phyloP scores from a whole-genome alignment of 768 basidiomycete species.

The Mycena metata region DNA sequence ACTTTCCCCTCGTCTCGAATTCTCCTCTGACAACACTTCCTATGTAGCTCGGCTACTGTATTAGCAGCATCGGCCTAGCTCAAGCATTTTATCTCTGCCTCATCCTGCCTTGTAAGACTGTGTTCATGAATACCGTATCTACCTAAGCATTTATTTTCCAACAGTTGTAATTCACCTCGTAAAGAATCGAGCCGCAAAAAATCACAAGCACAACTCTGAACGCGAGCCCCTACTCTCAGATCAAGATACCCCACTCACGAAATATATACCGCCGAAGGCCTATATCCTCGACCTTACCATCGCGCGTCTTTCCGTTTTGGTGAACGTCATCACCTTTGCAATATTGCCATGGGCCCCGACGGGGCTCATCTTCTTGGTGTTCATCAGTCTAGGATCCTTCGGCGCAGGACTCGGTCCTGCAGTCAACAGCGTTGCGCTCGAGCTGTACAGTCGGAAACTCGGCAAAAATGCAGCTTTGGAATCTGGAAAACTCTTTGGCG shows the following conservation, averaged over 20 bases:
- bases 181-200: slow-evolving; percentile 54
- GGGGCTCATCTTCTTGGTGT: slow-evolving; percentile 59
- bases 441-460: slow-evolving; percentile 68
- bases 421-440: slow-evolving; percentile 77
- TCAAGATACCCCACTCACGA: slow-evolving; percentile 16
- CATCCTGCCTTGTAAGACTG: slow-evolving; percentile 70
- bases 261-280: slow-evolving; percentile 21
- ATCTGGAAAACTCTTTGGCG: slow-evolving; percentile 73
- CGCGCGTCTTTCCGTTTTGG: slow-evolving; percentile 69
- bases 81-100: slow-evolving; percentile 69
- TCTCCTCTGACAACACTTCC: slow-evolving; percentile 11
- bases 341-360: slow-evolving; percentile 55
- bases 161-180: slow-evolving; percentile 62
- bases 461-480: slow-evolving; percentile 5
- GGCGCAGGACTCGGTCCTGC: slow-evolving; percentile 77
- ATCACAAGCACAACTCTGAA: slow-evolving; percentile 41
- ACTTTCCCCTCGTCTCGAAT: neutral
- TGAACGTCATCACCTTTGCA: slow-evolving; percentile 68
- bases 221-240: slow-evolving; percentile 37
- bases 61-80: slow-evolving; percentile 65
- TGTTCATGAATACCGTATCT: neutral
- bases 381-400: slow-evolving; percentile 66
- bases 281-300: slow-evolving; percentile 77
- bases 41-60: slow-evolving; percentile 85
- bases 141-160: neutral